Percentiles rank a stretch among this genome's conserved stretches.
Conservation (phyloP, 2,329 filamentous ascomycete genomes). For the Alternaria tenuissima region DNA sequence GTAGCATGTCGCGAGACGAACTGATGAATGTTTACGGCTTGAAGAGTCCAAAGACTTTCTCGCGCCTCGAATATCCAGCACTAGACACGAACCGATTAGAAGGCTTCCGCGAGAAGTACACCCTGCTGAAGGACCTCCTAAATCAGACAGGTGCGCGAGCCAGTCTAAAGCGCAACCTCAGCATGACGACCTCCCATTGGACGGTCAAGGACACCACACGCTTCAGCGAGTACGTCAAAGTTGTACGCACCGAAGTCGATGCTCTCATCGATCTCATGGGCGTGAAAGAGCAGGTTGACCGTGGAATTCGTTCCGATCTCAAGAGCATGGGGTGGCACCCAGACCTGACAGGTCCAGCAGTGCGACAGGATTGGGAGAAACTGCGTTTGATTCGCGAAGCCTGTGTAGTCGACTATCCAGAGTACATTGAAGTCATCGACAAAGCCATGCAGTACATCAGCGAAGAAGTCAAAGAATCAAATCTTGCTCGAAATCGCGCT, state of each 20-base stretch:
- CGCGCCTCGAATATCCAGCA: conserved; percentile 49
- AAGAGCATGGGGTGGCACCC: conserved; percentile 59
- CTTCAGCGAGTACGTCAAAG: conserved; percentile 53
- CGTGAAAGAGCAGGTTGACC: conserved; percentile 55
- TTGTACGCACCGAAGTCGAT: conserved; percentile 55
- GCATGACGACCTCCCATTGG: conserved; percentile 52
- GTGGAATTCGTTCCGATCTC: conserved; percentile 56
- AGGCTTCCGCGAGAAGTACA: conserved; percentile 56
- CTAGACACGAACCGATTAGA: conserved; percentile 56
- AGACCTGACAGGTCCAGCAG: conserved; percentile 47
- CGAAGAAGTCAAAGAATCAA: conserved; percentile 42
- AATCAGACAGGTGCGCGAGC: conserved; percentile 43
- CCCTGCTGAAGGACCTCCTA: conserved; percentile 52
- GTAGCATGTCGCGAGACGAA: conserved; percentile 50
- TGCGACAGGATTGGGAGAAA: conserved; percentile 51
- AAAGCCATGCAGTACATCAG: conserved; percentile 55
- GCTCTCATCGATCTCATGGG: conserved; percentile 54
- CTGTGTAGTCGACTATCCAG: conserved; percentile 54
- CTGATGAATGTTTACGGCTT: conserved; percentile 58
- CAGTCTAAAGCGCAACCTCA: conserved; percentile 46
- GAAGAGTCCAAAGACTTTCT: conserved; percentile 54
- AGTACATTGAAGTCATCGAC: conserved; percentile 54
- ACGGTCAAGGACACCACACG: conserved; percentile 52
- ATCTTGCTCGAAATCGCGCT: conserved; percentile 29
- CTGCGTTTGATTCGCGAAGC: conserved; percentile 56